These are phyloP conservation scores for Chalaropsis ovoidea DNA, from an alignment of 2,329 filamentous ascomycete species.

Conservation along the genomic window DNA sequence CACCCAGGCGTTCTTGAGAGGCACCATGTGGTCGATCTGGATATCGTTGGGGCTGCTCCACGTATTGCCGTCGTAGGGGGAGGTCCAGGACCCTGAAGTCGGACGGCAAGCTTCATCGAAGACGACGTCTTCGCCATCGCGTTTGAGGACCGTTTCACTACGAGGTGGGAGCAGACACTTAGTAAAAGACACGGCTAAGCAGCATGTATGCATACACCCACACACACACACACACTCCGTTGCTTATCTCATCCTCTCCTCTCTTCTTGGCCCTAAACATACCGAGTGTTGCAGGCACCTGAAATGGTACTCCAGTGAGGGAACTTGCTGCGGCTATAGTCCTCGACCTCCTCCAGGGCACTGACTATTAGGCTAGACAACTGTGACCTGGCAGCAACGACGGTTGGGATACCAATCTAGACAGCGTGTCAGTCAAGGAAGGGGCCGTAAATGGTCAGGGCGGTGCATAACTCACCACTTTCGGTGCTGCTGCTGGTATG, in stretches of 20 bases:
- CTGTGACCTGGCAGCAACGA: conserved; percentile 45
- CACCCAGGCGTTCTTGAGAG: conserved; percentile 70
- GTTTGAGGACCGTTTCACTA: conserved; percentile 58
- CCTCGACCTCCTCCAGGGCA: conserved; percentile 42
- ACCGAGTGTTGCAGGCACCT: conserved; percentile 60
- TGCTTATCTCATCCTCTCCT: not conserved
- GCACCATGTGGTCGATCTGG: conserved; percentile 78
- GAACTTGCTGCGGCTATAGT: conserved; percentile 58
- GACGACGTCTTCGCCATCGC: conserved; percentile 58
- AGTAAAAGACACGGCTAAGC: not conserved
- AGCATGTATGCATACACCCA: not conserved
- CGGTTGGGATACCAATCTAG: conserved; percentile 53
- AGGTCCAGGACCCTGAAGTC: conserved; percentile 57
- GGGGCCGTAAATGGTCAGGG: not conserved
- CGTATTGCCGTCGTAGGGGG: conserved; percentile 61
- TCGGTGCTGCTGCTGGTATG: conserved; percentile 29
- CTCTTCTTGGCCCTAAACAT: conserved; percentile 23
- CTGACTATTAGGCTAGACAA: conserved; percentile 51
- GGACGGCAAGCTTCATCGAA: conserved; percentile 50
- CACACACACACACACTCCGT: not conserved
- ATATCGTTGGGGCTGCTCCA: conserved; percentile 60
- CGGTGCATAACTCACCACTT: not conserved
- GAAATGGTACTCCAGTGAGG: conserved; percentile 58
- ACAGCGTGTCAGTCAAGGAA: not conserved
- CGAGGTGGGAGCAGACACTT: not conserved